phyloP scores from a whole-genome alignment of 2,329 filamentous ascomycete species.

The Colletotrichum sp. region DNA sequence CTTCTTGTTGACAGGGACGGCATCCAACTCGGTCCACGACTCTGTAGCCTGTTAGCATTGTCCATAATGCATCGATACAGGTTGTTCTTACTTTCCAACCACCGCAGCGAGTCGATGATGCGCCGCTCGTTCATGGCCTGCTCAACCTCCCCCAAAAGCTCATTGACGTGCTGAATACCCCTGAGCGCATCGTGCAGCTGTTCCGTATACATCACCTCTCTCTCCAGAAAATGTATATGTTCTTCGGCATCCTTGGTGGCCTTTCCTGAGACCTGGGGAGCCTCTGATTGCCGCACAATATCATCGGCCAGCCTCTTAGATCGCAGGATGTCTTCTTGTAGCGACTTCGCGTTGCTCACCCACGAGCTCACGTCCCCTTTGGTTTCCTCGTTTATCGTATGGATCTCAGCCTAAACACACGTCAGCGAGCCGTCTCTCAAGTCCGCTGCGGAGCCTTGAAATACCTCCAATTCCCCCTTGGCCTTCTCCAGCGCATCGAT shows the following conservation, averaged over 20 bases:
- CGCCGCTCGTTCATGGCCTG: slow-evolving; percentile 55
- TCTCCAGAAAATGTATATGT: slow-evolving; percentile 59
- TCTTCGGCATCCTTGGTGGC: slow-evolving; percentile 56
- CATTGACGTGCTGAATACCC: slow-evolving; percentile 60
- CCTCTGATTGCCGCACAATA: slow-evolving; percentile 79
- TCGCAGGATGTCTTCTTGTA: slow-evolving; percentile 84
- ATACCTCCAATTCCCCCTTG: slow-evolving; percentile 44
- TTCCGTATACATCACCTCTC: slow-evolving; percentile 62
- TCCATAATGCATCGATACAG: no score
- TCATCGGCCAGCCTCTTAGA: slow-evolving; percentile 80
- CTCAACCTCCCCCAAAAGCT: slow-evolving; percentile 67
- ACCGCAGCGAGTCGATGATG: slow-evolving; percentile 59
- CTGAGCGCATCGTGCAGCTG: slow-evolving; percentile 57
- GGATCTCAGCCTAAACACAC: slow-evolving; percentile 67
- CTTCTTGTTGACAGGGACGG: slow-evolving; percentile 63
- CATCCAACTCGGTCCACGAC: slow-evolving; percentile 61
- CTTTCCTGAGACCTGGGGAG: slow-evolving; percentile 57
- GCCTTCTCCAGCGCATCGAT: slow-evolving; percentile 40
- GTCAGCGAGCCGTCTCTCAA: not conserved
- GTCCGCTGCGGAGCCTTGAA: not conserved
- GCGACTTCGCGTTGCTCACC: slow-evolving; percentile 81
- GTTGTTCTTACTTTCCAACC: slow-evolving; percentile 55
- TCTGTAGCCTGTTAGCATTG: slow-evolving; percentile 41
- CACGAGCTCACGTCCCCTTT: slow-evolving; percentile 83
- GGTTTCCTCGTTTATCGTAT: slow-evolving; percentile 74